Conservation (phyloP, 2,329 filamentous ascomycete species). For the Clathrospora elynae region DNA sequence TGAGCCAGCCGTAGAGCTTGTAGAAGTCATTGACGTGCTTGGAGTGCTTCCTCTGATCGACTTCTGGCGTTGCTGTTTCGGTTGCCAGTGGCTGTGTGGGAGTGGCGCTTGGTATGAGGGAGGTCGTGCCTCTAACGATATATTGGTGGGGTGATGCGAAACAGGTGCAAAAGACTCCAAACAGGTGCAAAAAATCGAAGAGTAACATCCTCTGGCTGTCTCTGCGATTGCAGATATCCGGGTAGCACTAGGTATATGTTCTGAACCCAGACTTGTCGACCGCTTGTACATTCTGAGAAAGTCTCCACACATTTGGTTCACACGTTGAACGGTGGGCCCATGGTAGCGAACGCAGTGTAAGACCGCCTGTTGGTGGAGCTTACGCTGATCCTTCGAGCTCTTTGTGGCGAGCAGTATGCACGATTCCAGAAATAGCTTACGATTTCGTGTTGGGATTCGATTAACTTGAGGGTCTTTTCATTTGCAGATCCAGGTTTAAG, state of each 20-base stretch:
- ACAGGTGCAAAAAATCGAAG: constrained; percentile 4
- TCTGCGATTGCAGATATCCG: constrained; percentile 10
- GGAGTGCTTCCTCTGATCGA: constrained; percentile 24
- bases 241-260: constrained; percentile 1
- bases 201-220: constrained; percentile 19
- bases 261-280: neutral
- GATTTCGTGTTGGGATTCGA: neutral
- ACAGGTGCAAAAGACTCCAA: constrained; percentile 12
- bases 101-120: constrained; percentile 31
- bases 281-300: constrained; percentile 3
- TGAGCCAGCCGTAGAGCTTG: constrained; percentile 37
- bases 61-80: constrained; percentile 9
- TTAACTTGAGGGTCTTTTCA: neutral
- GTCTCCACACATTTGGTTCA: constrained; percentile 2
- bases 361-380: neutral
- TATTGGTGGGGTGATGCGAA: constrained; percentile 7
- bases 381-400: constrained; percentile 2
- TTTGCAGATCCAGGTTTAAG: constrained; percentile 1
- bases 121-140: constrained; percentile 11
- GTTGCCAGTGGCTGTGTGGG: constrained; percentile 8
- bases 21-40: constrained; percentile 40
- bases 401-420: neutral
- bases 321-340: neutral
- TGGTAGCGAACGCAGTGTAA: neutral
- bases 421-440: neutral